Base-by-base conservation (phyloP, 495 filamentous ascomycete species). In the Xylaria palmicola region DNA sequence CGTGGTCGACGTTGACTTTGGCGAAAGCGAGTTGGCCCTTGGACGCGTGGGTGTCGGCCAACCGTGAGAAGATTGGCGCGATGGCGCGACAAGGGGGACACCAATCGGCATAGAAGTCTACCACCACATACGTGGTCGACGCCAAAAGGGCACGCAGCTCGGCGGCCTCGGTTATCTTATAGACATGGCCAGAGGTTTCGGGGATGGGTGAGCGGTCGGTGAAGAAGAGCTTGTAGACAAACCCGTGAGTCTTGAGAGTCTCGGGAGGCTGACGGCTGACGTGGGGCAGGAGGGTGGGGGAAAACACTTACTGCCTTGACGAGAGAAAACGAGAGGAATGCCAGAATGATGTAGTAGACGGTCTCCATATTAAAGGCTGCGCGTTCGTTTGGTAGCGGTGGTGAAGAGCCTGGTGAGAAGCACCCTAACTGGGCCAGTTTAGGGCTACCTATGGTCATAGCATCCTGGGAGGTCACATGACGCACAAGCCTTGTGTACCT, bases 81-180 rank as follows among this genome's bases (percentile, higher is more conserved):
- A 89, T 87, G 59, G 79, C 79, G 64, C 86, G 85, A 81, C 86
- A 88, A 34, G 86, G 86, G 7, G 81, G 82, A 72, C 86, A 89
- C 86, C 86, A 88, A 56, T 80, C 77, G 8, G 85, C 85, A 68
- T 77, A 80, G 73, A 86, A 78, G 68, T 80, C 76, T 24, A 79
- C 64, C 41, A 71, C 67, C 39, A 78, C 71, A 70, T 77, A 75
- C n/a, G 70, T 74, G 30, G 69, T 72, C 1, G 68, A 47, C 0
- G 65, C 15, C 55, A 73, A 62, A 50, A 79, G 70, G 8, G 65
- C 44, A 15, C 70, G 52, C 41, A 80, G 70, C 53, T 73, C 66
- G 1, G 51, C 39, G 30, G 62, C 51, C 4, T 72, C 64, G 57
- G 60, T 60, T 65, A 77, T 64, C 58, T 69, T 60, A 58, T 64